Evolutionary conservation across 140 eudicot genomes (phyloP), one percentile per base, ranked within the genome.

Genomic region (Bidens hawaiensis): DNA sequence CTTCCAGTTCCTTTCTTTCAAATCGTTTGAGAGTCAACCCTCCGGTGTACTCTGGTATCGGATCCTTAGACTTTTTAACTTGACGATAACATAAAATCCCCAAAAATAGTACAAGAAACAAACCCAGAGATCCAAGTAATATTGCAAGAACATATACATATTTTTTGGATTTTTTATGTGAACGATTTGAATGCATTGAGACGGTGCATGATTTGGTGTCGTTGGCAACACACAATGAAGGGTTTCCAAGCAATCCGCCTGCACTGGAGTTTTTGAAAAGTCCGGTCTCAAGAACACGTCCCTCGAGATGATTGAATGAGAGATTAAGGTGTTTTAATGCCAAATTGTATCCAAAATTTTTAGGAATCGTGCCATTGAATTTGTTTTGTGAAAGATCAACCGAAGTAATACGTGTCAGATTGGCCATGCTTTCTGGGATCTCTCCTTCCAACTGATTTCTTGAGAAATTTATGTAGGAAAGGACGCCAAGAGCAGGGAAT

Each of bases 251-350:
- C 55, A 91, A 78, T 65, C 60, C 81, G 10, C 79, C 22, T 18
- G 65, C 62, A 6, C 67, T 75, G 2, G 56, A 40, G 71, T n/a
- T 78, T 78, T 27, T 60, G 62, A 90, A 83, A 25, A 72, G 38
- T 25, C 95, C 96, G 0, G 52, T 34, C 41, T 70, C 62, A 2
- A 93, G 99, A 64, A 85, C 74, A 43, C 46, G 84, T 41, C 99
- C 99, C 75, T 91, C 81, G 10, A 91, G 93, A 38, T 71, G 68
- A 69, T 87, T 91, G 82, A 76, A 80, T 5, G 99, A 87, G 65
- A 91, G 91, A 61, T 90, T 82, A 74, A 90, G 94, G 34, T 68
- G 54, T 51, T 67, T 72, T 72, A 89, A 68, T 50, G 71, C 10
- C 8, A 72, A 71, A 6, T 72, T 74, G 18, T 79, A 71, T 46